Evolutionary conservation across 176 grass and related monocot species (phyloP), one percentile per base, ranked within the genome.

Genomic region (Bromus sterilis): DNA sequence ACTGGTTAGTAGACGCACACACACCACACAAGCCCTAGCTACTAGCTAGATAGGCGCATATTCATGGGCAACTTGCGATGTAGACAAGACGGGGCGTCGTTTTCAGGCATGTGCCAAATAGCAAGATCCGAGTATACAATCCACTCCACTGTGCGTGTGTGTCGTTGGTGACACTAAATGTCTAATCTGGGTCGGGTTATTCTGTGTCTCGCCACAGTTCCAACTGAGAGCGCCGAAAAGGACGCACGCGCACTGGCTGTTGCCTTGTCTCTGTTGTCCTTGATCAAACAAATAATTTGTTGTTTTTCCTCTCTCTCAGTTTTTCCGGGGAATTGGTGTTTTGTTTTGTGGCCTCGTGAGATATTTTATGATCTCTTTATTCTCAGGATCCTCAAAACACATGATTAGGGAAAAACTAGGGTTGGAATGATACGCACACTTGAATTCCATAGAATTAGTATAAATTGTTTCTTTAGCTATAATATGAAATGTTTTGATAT

Each of bases 91-190:
- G 4, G 3, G 68, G 14, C 64, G 60, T 83, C 73, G 46, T 71
- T 87, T 82, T 87, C 85, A 69, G 51, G 51, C 79, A 87, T 77
- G 79, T 83, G 86, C 25, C 7, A 20, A 41, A 32, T 43, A 46
- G 9, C 35, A 62, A 31, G 37, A 78, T 63, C 76, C 40, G 56
- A 67, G 43, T 53, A 64, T 74, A 66, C 18, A 60, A 78, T 62
- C 9, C 37, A 62, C 57, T 43, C n/a, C n/a, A n/a, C n/a, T n/a
- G n/a, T n/a, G n/a, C n/a, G 36, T 78, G 15, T 11, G 55, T 13
- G 15, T 9, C 24, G 15, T 9, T 26, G 15, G 35, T 42, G 24
- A 42, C 37, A 40, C 35, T 23, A 29, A 41, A n/a, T 42, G 24
- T 78, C 75, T 43, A 29, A 1, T 21, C 14, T 2, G 25, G 75